Evolutionary conservation across 2,329 filamentous ascomycete species (phyloP).

Genomic region (Metarhizium humberi): DNA sequence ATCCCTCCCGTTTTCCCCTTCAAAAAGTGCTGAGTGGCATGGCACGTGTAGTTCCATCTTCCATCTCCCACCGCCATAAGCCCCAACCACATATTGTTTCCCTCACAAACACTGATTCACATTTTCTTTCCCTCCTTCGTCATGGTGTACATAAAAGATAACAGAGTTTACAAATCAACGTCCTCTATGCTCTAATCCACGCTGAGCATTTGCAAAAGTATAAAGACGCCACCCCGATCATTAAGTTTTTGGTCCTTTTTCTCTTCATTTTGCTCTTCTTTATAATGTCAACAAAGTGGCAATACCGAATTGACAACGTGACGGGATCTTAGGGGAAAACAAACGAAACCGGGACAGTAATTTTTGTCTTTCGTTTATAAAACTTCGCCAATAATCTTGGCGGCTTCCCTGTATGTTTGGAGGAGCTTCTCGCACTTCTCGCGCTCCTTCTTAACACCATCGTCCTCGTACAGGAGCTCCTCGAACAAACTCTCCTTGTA

Average conservation of each 20-base stretch:
- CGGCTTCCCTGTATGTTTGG: constrained; percentile 91
- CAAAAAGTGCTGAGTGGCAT: background rate
- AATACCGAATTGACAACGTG: background rate
- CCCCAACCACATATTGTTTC: background rate
- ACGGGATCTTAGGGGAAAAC: background rate
- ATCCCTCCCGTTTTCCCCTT: background rate
- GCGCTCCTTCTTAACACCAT: constrained; percentile 91
- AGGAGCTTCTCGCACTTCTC: constrained; percentile 98
- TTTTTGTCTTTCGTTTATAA: constrained; percentile 41
- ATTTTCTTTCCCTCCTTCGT: background rate
- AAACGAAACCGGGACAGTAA: background rate
- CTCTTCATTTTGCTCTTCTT: background rate
- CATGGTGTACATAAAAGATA: constrained; percentile 2
- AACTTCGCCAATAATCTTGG: constrained; percentile 96
- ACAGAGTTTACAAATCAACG: constrained; percentile 1
- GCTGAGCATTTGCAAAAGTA: background rate
- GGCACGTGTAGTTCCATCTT: background rate
- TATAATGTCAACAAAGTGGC: background rate
- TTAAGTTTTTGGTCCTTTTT: background rate
- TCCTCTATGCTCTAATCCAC: constrained; percentile 1
- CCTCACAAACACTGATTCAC: background rate
- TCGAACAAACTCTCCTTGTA: constrained; percentile 89
- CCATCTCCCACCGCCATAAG: constrained; percentile 2
- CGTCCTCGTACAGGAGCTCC: constrained; percentile 93
- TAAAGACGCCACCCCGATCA: background rate